Evolutionary conservation across 2,329 filamentous ascomycete genomes (phyloP).

Genomic region (Epichloe gansuensis): DNA sequence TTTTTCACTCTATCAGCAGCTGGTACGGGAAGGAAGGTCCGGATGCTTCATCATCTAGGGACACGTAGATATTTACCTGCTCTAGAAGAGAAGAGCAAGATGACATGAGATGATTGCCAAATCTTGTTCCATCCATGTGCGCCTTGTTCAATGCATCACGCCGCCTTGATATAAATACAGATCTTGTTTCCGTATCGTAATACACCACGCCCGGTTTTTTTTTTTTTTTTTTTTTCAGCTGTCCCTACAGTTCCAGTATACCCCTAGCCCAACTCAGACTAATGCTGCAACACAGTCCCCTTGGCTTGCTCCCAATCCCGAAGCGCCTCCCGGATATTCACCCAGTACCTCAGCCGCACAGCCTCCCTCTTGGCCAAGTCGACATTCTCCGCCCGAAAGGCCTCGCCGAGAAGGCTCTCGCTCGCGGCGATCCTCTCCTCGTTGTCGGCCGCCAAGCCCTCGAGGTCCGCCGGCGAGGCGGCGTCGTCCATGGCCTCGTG

Average conservation of each 20-base stretch:
- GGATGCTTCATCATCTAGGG: background rate
- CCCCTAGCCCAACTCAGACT: background rate
- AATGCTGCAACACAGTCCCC: constrained; percentile 41
- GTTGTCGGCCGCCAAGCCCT: constrained; percentile 50
- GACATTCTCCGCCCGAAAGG: constrained; percentile 56
- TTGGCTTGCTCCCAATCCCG: constrained; percentile 75
- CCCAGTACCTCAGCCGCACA: constrained; percentile 77
- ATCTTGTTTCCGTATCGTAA: no score
- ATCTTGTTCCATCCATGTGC: no score
- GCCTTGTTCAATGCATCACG: no score
- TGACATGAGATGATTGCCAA: no score
- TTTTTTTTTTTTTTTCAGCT: no score
- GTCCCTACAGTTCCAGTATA: no score
- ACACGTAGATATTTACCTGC: no score
- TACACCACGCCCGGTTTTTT: no score
- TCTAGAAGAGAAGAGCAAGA: no score
- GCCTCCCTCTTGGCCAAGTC: constrained; percentile 58
- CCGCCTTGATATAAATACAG: no score
- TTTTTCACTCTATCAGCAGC: background rate
- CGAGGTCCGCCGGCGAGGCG: constrained; percentile 51
- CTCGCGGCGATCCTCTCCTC: constrained; percentile 51
- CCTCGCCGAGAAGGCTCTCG: constrained; percentile 47
- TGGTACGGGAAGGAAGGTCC: background rate
- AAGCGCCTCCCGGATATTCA: constrained; percentile 71
- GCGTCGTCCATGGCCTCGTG: constrained; percentile 66